Conservation (phyloP, 2,329 filamentous ascomycete genomes). For the Aspergillus brasiliensis region DNA sequence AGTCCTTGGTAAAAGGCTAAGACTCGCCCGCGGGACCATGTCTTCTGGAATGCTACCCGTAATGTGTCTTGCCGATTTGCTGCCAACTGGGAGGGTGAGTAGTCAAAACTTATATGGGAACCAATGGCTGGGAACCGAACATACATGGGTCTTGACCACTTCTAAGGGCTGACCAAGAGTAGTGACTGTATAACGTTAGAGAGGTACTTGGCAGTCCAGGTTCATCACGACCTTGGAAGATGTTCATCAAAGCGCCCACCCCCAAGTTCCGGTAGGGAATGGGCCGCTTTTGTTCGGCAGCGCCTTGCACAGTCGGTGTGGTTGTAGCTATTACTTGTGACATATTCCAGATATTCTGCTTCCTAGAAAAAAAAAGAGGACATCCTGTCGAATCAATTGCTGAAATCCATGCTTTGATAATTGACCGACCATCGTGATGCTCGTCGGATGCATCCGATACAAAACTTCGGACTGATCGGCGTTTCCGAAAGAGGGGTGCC, state of each 20-base stretch:
- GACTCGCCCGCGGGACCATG: constrained; percentile 2
- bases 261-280: constrained; percentile 9
- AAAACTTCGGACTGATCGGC: too few species aligned
- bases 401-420: too few species aligned
- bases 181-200: background rate
- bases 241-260: constrained; percentile 8
- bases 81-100: background rate
- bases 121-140: background rate
- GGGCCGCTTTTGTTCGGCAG: constrained; percentile 2
- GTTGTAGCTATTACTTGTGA: background rate
- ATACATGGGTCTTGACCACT: constrained; percentile 10
- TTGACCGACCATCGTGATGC: too few species aligned
- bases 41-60: constrained; percentile 2
- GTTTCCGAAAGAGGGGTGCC: too few species aligned
- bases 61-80: constrained; percentile 6
- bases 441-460: too few species aligned
- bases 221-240: constrained; percentile 1
- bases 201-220: background rate
- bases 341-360: background rate
- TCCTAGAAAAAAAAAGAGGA: too few species aligned
- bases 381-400: too few species aligned
- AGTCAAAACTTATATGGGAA: background rate
- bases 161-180: constrained; percentile 6
- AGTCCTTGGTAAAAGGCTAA: constrained; percentile 8
- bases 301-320: background rate